These are phyloP conservation scores for Breviolum minutum DNA, from an alignment of 73 alveolate genomes.

Conservation along the genomic window DNA sequence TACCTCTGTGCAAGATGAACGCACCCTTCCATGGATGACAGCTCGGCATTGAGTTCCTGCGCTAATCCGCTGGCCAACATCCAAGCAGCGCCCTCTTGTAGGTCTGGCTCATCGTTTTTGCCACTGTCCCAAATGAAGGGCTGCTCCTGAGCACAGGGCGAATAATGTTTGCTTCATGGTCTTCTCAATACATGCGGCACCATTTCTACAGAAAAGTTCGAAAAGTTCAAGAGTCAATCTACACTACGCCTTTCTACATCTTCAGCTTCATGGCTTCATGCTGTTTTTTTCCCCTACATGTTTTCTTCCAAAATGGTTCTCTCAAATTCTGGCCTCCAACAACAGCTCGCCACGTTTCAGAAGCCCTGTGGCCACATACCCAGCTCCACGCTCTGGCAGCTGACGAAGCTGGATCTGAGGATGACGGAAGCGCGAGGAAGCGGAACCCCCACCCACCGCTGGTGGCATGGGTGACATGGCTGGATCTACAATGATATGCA, in stretches of 20 bases:
- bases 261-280: background rate
- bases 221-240: background rate
- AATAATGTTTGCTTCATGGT: too few species aligned
- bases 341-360: slow-evolving; percentile 77
- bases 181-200: background rate
- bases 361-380: slow-evolving; percentile 46
- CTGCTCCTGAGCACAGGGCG: background rate
- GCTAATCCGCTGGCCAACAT: slow-evolving; percentile 18
- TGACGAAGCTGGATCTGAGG: background rate
- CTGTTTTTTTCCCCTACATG: background rate
- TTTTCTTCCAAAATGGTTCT: background rate
- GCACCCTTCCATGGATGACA: background rate
- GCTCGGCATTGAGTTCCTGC: background rate
- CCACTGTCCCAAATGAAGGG: slow-evolving; percentile 89
- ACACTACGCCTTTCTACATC: background rate
- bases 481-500: background rate
- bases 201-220: background rate
- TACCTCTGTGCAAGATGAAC: background rate
- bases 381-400: slow-evolving; percentile 40
- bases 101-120: slow-evolving; percentile 35
- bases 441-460: background rate
- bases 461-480: background rate
- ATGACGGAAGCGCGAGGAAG: slow-evolving; percentile 27
- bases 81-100: slow-evolving; percentile 5
- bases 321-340: background rate